Percentiles rank a stretch among this genome's conserved stretches.
These are phyloP conservation scores for Ceraceosorus guamensis DNA, from an alignment of 1,284 basidiomycete genomes.

Conservation along the genomic window DNA sequence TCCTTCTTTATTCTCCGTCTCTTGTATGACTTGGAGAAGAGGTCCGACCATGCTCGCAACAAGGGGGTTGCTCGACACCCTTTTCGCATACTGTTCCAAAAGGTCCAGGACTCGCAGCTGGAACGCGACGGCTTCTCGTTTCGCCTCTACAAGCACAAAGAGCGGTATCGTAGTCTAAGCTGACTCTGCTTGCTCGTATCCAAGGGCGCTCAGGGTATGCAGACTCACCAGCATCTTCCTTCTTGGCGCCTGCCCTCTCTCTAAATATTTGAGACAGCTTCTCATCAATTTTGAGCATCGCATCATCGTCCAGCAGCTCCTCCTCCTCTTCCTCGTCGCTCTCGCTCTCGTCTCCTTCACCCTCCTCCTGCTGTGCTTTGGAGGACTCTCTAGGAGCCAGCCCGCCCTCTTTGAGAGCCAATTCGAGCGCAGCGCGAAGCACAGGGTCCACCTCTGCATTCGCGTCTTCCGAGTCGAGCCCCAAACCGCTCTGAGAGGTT, in stretches of 20 bases:
- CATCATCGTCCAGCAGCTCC: constrained; percentile 60
- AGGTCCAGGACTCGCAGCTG: constrained; percentile 90
- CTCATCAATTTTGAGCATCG: constrained; percentile 93
- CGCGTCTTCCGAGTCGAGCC: constrained; percentile 48
- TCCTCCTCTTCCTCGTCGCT: constrained; percentile 47
- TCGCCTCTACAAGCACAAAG: constrained; percentile 38
- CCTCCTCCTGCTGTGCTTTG: too few relatives aligned
- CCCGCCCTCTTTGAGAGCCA: constrained; percentile 68
- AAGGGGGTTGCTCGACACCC: constrained; percentile 60
- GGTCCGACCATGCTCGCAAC: constrained; percentile 66
- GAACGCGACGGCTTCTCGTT: constrained; percentile 60
- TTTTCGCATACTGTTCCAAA: constrained; percentile 72
- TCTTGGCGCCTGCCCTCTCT: constrained; percentile 57
- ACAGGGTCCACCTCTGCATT: constrained; percentile 56
- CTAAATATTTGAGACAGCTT: constrained; percentile 85
- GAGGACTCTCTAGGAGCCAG: constrained; percentile 59
- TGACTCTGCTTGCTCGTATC: background rate
- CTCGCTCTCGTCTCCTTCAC: constrained; percentile 50
- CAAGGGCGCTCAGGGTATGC: constrained; percentile 15
- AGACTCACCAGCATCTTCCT: constrained; percentile 59
- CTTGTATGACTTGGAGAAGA: constrained; percentile 60
- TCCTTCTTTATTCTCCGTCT: constrained; percentile 54
- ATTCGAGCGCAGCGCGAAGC: constrained; percentile 66
- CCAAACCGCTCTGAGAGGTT: constrained; percentile 9
- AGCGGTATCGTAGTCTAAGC: constrained; percentile 1